Evolutionary conservation across 2,329 filamentous ascomycete species (phyloP), one percentile per base, ranked within the genome.

Genomic region (Talaromyces sp.): DNA sequence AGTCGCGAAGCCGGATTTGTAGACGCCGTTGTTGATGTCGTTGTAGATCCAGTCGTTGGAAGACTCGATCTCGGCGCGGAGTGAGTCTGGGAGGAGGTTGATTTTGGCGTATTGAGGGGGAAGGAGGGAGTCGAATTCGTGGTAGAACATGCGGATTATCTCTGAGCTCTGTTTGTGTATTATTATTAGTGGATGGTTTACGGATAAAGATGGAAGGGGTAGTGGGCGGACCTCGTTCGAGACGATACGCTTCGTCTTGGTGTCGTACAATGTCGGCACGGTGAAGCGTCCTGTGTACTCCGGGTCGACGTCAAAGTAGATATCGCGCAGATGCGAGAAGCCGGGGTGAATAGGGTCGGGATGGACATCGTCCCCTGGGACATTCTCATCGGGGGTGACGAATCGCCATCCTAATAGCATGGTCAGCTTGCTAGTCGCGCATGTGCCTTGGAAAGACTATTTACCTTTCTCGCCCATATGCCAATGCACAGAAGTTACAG

Each of bases 131-230:
- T 98, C 89, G 74, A 98, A 98, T 76, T 87, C 91, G 49, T 84
- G 85, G 74, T 91, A 91, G 67, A 97, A 82, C 91, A 97, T 96
- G 74, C 93, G 89, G 76, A 97, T 88, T 75, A 97, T 97, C 81
- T 97, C 93, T 70, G 89, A 89, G 77, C 90, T 83, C 78, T 80
- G 13, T 10, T 67, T 13, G 39, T 39, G 27, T 31, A 31, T 31
- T 31, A 25, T 5, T 1, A 19, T 59, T 59, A 57, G 52, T 31
- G 52, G 8, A 15, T 56, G 17, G 31, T 3, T 37, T 15, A n/a
- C 45, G 47, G 13, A 33, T 15, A 7, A 17, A 27, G 3, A 19
- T 15, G 22, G 4, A 25, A 27, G 8, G 22, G 9, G 17, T 4
- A 9, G 3, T 3, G 39, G 25, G 66, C 70, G 41, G 68, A 81